Conservation (phyloP, 257 asterid genomes). For the Solanum habrochaites region DNA sequence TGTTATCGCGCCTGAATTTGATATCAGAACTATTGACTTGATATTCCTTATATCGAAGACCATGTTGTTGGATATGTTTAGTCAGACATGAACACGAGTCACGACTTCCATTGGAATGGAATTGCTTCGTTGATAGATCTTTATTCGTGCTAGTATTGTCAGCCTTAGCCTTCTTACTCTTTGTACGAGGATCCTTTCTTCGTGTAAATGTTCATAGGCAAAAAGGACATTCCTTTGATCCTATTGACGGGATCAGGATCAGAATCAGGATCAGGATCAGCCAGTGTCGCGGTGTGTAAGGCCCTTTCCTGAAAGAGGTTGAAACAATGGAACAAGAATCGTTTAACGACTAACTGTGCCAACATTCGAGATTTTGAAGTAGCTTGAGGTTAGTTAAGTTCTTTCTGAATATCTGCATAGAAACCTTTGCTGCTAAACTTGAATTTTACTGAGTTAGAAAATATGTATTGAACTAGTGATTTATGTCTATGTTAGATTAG, state of each 20-base stretch:
- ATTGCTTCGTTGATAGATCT: background rate
- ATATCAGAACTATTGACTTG: conserved; percentile 43
- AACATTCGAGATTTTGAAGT: conserved; percentile 48
- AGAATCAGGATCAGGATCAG: background rate
- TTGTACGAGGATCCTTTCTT: background rate
- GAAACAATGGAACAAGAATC: conserved; percentile 42
- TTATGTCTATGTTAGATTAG: background rate
- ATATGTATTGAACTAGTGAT: background rate
- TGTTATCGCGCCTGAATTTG: conserved; percentile 62
- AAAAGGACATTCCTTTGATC: background rate
- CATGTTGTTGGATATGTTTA: conserved; percentile 24
- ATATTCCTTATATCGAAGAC: conserved; percentile 44
- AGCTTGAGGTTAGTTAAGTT: conserved; percentile 28
- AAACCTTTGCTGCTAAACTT: background rate
- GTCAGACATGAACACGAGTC: too few species aligned
- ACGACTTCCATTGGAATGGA: background rate
- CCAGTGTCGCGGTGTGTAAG: background rate
- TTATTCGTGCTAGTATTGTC: background rate
- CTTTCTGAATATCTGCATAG: background rate
- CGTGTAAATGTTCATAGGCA: background rate
- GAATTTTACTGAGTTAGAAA: background rate
- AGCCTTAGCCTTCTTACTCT: background rate
- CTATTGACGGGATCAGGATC: background rate
- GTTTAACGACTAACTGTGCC: conserved; percentile 73
- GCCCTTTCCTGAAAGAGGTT: background rate